phyloP scores from a whole-genome alignment of 345 rosid genomes.

The Bretschneidera sinensis region DNA sequence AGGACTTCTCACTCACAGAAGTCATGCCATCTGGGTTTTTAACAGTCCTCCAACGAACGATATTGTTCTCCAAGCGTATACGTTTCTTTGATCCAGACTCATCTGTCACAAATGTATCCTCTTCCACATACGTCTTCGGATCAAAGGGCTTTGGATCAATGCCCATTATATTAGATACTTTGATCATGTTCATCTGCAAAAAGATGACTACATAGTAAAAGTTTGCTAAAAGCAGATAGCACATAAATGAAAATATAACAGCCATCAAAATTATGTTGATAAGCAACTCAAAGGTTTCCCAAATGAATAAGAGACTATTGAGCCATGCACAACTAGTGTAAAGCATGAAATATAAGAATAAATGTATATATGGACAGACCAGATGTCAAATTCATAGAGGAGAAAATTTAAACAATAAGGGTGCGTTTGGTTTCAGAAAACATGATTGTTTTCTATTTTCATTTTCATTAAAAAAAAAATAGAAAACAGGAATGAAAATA shows the following conservation, averaged over 20 bases:
- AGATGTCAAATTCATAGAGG: background rate
- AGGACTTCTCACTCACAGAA: slow-evolving; percentile 55
- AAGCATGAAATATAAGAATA: background rate
- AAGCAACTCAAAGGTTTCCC: background rate
- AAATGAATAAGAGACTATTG: background rate
- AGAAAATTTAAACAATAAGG: background rate
- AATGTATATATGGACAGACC: too few species aligned
- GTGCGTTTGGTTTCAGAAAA: too few species aligned
- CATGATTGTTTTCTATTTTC: too few species aligned
- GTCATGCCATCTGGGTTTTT: slow-evolving; percentile 62
- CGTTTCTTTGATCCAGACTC: slow-evolving; percentile 79
- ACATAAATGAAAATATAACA: too few species aligned
- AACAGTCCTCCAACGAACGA: slow-evolving; percentile 81
- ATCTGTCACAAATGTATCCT: slow-evolving; percentile 78
- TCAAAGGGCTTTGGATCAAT: slow-evolving; percentile 90
- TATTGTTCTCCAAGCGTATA: slow-evolving; percentile 85
- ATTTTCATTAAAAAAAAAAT: too few species aligned
- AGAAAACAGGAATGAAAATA: too few species aligned
- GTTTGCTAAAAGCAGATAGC: background rate
- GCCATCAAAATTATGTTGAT: background rate
- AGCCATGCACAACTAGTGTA: background rate
- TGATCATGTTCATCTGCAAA: slow-evolving; percentile 86
- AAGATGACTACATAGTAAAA: background rate
- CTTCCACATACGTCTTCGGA: slow-evolving; percentile 90
- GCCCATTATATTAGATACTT: slow-evolving; percentile 97